Percentiles rank a stretch among this genome's conserved stretches.
These are phyloP conservation scores for Septoria petroselini DNA, from an alignment of 2,329 filamentous ascomycete species.

Conservation along the genomic window DNA sequence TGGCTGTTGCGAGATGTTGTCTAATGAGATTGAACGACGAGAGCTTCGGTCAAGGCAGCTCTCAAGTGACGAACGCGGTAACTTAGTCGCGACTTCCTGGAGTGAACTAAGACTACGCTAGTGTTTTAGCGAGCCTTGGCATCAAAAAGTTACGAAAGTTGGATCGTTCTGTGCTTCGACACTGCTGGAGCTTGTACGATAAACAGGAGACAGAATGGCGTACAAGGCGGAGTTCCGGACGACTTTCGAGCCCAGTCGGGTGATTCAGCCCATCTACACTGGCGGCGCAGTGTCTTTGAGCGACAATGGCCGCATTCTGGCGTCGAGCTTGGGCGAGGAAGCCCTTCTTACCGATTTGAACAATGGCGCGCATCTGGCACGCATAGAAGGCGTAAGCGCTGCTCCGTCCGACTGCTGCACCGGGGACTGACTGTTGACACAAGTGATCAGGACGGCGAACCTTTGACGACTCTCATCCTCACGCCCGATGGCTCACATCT, in stretches of 20 bases:
- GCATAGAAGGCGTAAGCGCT: conserved; percentile 75
- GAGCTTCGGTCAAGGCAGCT: conserved; percentile 11
- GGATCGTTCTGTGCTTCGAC: background rate
- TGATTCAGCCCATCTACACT: conserved; percentile 90
- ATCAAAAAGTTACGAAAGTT: conserved; percentile 22
- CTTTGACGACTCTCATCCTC: conserved; percentile 74
- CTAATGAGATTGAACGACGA: background rate
- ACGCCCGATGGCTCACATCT: conserved; percentile 86
- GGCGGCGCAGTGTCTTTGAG: conserved; percentile 84
- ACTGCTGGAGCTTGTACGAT: background rate
- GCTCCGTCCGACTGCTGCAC: background rate
- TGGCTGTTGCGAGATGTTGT: conserved; percentile 3
- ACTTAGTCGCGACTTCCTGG: background rate
- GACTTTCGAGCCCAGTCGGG: conserved; percentile 79
- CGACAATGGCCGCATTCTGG: conserved; percentile 75
- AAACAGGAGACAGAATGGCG: conserved; percentile 42
- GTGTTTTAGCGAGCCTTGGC: background rate
- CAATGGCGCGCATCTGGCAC: conserved; percentile 76
- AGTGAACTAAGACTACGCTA: background rate
- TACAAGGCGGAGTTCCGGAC: conserved; percentile 66
- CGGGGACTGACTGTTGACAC: conserved; percentile 41
- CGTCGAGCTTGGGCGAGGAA: conserved; percentile 88
- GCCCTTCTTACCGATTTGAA: conserved; percentile 80
- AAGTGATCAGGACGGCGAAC: conserved; percentile 55
- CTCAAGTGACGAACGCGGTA: conserved; percentile 1